phyloP scores from a whole-genome alignment of 1,284 basidiomycete species.

The Cerrena zonata region DNA sequence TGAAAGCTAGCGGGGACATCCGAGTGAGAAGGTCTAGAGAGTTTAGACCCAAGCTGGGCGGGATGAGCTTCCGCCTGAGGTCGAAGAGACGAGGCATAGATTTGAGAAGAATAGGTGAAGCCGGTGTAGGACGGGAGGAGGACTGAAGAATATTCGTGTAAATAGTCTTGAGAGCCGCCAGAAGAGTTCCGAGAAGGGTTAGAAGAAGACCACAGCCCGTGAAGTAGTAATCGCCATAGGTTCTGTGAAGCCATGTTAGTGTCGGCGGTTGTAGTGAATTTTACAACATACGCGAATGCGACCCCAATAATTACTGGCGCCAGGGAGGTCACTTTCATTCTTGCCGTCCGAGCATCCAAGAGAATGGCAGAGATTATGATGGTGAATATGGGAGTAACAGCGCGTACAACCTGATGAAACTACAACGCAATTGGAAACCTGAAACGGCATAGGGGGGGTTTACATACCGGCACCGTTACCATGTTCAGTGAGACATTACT shows the following conservation, averaged over 20 bases:
- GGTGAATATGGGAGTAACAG: slow-evolving; percentile 85
- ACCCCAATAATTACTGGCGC: slow-evolving; percentile 87
- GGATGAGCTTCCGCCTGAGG: slow-evolving; percentile 27
- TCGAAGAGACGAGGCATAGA: background rate
- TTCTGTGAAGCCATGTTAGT: slow-evolving; percentile 46
- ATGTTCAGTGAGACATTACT: slow-evolving; percentile 85
- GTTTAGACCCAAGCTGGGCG: slow-evolving; percentile 57
- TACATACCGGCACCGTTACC: slow-evolving; percentile 83
- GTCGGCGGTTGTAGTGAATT: background rate
- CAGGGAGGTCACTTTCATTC: slow-evolving; percentile 65
- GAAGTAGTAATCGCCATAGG: slow-evolving; percentile 87
- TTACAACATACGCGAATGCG: slow-evolving; percentile 81
- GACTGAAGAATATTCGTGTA: slow-evolving; percentile 79
- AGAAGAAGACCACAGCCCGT: slow-evolving; percentile 77
- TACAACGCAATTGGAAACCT: slow-evolving; percentile 34
- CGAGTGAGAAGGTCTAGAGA: slow-evolving; percentile 81
- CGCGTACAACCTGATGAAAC: slow-evolving; percentile 95
- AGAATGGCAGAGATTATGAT: slow-evolving; percentile 66
- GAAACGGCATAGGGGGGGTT: too few species aligned
- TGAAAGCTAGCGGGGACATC: slow-evolving; percentile 83
- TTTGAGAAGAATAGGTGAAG: slow-evolving; percentile 4
- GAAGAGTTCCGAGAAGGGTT: slow-evolving; percentile 80
- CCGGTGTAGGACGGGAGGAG: slow-evolving; percentile 19
- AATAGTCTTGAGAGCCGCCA: slow-evolving; percentile 88
- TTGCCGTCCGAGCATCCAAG: slow-evolving; percentile 47